These are phyloP conservation scores for Hordeum vulgare DNA, from an alignment of 176 grass and related monocot species.

Conservation along the genomic window DNA sequence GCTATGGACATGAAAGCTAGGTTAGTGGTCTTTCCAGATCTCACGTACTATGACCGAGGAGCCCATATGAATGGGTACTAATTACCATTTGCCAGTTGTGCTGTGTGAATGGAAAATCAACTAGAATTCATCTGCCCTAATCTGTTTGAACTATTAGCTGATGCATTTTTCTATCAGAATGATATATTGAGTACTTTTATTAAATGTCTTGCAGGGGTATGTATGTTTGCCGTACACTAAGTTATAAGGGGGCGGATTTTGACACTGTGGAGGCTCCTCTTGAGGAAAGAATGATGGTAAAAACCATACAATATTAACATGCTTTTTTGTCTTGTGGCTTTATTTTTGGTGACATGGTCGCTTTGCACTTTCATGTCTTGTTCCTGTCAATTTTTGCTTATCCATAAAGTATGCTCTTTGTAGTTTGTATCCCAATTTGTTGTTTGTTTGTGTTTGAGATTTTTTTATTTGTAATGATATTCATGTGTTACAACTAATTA, in stretches of 20 bases:
- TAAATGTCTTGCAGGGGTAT: conserved; percentile 73
- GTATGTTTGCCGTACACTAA: conserved; percentile 96
- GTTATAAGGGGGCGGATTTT: conserved; percentile 92
- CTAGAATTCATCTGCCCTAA: conserved; percentile 11
- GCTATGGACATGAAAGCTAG: conserved; percentile 99
- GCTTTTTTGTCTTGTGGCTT: conserved; percentile 14
- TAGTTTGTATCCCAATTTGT: background rate
- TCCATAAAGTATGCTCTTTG: background rate
- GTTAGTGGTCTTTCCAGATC: conserved; percentile 37
- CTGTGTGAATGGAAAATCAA: background rate
- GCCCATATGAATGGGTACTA: conserved; percentile 1
- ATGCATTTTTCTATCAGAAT: background rate
- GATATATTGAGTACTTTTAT: conserved; percentile 20
- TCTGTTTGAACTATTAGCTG: background rate
- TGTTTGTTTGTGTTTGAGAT: background rate
- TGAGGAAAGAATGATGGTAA: conserved; percentile 98
- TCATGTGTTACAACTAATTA: background rate
- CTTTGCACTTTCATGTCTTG: conserved; percentile 12
- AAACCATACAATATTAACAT: conserved; percentile 29
- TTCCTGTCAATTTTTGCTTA: background rate
- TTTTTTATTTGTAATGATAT: background rate
- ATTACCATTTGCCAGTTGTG: conserved; percentile 7
- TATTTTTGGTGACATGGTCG: background rate
- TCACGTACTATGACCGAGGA: conserved; percentile 16
- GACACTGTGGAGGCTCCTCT: conserved; percentile 86